phyloP scores from a whole-genome alignment of 306 rosid species.

The Arachis hypogaea region DNA sequence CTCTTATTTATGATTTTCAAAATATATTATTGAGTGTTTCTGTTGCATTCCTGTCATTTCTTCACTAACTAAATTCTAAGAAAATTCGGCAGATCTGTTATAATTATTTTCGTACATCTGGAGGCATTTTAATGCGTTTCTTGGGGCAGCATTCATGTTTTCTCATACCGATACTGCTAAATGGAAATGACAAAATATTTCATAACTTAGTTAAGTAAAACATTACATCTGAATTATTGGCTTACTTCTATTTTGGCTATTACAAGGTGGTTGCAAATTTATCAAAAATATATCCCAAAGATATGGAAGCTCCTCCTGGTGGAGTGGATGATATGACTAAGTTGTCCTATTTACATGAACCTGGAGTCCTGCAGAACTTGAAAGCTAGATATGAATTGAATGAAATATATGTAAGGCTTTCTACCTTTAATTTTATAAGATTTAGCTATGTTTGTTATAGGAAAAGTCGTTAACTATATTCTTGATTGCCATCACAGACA shows the following conservation, averaged over 20 bases:
- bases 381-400: conserved; percentile 90
- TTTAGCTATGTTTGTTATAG: conserved; percentile 19
- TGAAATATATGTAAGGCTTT: conserved; percentile 81
- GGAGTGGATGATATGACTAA: conserved; percentile 99
- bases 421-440: conserved; percentile 34
- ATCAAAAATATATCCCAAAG: conserved; percentile 75
- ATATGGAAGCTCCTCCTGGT: conserved; percentile 88
- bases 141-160: conserved; percentile 19
- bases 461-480: conserved; percentile 30
- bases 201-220: conserved; percentile 33
- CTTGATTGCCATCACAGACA: conserved; percentile 62
- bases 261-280: conserved; percentile 70
- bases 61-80: conserved; percentile 29
- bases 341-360: conserved; percentile 96
- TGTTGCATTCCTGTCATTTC: conserved; percentile 19
- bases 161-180: conserved; percentile 19
- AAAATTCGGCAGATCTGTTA: conserved; percentile 16
- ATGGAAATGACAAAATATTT: conserved; percentile 29
- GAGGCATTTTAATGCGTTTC: conserved; percentile 30
- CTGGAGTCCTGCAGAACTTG: conserved; percentile 92
- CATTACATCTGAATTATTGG: conserved; percentile 35
- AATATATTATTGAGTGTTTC: background rate
- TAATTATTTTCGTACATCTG: conserved; percentile 27
- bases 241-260: conserved; percentile 38
- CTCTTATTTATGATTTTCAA: too few relatives aligned